These are phyloP conservation scores for Gastrodia elata DNA, from an alignment of 106 monocot species.

Conservation along the genomic window DNA sequence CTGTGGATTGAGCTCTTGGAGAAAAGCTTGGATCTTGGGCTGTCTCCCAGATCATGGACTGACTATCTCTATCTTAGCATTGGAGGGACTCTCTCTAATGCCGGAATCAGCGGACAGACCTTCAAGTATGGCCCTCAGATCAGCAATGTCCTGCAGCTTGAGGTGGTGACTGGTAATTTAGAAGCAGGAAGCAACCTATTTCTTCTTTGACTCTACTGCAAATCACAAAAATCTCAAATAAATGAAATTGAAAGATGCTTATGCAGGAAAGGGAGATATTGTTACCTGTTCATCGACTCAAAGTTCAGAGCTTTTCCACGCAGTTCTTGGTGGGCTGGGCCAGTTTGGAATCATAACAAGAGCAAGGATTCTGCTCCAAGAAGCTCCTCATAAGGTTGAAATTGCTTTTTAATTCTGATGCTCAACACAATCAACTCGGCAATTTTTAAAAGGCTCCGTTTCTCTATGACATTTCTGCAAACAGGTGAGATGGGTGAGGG, in stretches of 20 bases:
- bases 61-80: slow-evolving; percentile 17
- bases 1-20: slow-evolving; percentile 12
- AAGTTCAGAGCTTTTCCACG: slow-evolving; percentile 38
- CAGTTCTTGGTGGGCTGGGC: slow-evolving; percentile 53
- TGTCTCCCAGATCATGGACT: slow-evolving; percentile 18
- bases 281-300: slow-evolving; percentile 38
- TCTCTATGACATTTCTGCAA: too few relatives aligned
- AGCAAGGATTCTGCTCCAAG: slow-evolving; percentile 47
- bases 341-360: slow-evolving; percentile 70
- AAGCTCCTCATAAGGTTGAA: slow-evolving; percentile 37
- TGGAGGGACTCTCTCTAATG: slow-evolving; percentile 26
- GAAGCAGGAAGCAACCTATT: neutral
- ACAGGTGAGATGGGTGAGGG: slow-evolving; percentile 34
- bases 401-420: neutral
- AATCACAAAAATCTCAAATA: neutral
- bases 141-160: slow-evolving; percentile 23
- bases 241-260: neutral
- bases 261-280: slow-evolving; percentile 39
- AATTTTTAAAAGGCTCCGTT: too few relatives aligned
- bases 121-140: slow-evolving; percentile 32
- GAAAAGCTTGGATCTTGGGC: slow-evolving; percentile 7
- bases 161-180: slow-evolving; percentile 22
- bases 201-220: neutral
- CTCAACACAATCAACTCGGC: too few relatives aligned
- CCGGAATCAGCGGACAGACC: slow-evolving; percentile 25